These are phyloP conservation scores for Pelargonium australe DNA, from an alignment of 441 rosid species.

Conservation along the genomic window DNA sequence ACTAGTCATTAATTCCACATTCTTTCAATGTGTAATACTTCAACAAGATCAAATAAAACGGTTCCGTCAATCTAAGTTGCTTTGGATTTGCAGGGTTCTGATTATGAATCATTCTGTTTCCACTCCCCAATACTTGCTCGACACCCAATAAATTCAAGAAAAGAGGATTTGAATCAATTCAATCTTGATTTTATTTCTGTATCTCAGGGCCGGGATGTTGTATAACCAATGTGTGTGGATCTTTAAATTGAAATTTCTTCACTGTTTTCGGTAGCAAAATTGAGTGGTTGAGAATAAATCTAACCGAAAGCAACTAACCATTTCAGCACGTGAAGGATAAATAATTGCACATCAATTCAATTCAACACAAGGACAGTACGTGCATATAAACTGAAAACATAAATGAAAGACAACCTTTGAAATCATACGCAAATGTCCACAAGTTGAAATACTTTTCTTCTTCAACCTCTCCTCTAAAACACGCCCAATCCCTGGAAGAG, in stretches of 20 bases:
- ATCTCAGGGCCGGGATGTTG: neutral
- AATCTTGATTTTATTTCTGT: neutral
- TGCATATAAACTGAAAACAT: neutral
- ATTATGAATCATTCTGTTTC: neutral
- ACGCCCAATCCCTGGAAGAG: slow-evolving; percentile 85
- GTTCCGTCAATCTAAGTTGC: neutral
- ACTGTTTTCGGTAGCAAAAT: neutral
- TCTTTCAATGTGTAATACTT: too few relatives aligned
- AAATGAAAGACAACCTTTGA: slow-evolving; percentile 54
- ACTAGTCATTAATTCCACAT: neutral
- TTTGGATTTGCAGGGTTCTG: neutral
- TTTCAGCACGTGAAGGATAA: slow-evolving; percentile 14
- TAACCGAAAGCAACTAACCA: slow-evolving; percentile 4
- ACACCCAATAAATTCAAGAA: neutral
- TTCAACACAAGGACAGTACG: neutral
- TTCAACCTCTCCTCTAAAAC: slow-evolving; percentile 75
- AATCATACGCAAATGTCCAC: slow-evolving; percentile 65
- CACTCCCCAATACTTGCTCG: neutral
- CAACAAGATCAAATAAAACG: neutral
- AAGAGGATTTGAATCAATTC: neutral
- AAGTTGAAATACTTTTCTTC: slow-evolving; percentile 54
- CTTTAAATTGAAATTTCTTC: neutral
- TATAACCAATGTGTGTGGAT: neutral
- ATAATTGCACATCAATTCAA: neutral
- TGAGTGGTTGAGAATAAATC: slow-evolving; percentile 8